Conservation (phyloP, 2,329 filamentous ascomycete species). For the Botrytis medusae region DNA sequence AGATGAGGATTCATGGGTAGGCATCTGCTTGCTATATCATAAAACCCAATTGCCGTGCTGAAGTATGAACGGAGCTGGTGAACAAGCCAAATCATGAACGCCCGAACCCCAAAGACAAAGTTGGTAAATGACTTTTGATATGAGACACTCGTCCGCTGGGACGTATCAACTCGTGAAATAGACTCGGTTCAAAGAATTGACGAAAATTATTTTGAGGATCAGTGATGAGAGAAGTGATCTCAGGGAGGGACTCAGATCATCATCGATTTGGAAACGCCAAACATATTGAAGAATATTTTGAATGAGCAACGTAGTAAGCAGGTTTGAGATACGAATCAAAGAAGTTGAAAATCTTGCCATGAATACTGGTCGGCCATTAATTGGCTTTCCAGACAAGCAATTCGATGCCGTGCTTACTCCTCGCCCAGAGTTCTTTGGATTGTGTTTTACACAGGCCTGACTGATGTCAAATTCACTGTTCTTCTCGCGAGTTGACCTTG, state of each 20-base stretch:
- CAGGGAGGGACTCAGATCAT: neutral
- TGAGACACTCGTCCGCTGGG: neutral
- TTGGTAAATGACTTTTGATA: neutral
- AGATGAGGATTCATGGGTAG: no score
- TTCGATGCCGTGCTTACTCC: neutral
- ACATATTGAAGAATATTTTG: neutral
- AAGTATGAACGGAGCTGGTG: neutral
- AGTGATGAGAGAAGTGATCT: neutral
- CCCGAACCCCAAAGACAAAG: neutral
- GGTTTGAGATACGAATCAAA: no score
- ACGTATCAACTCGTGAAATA: neutral
- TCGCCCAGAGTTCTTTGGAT: neutral
- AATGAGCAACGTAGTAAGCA: neutral
- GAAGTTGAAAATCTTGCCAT: neutral
- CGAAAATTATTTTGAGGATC: neutral
- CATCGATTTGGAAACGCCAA: neutral
- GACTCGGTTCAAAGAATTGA: neutral
- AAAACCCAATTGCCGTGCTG: neutral
- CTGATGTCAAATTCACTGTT: neutral
- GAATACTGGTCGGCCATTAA: neutral
- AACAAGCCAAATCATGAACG: neutral
- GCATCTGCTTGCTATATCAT: neutral
- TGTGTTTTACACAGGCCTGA: neutral
- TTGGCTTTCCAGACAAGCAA: neutral
- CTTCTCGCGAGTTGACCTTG: neutral